Evolutionary conservation across 192 early-diverging fungal species (phyloP).

Genomic region (Gigaspora rosea): DNA sequence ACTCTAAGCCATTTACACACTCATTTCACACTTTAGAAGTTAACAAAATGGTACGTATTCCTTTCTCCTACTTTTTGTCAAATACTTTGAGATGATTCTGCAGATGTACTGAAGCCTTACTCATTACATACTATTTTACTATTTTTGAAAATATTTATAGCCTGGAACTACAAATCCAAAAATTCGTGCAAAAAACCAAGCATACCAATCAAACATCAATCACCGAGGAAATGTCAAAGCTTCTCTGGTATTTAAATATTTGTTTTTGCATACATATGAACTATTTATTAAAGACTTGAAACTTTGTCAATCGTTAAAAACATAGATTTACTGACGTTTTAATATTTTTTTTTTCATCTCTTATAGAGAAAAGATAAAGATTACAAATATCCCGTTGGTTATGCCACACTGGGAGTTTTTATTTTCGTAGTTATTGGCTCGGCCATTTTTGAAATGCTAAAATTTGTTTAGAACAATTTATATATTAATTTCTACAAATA

Average conservation of each 20-base stretch:
- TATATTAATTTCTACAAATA: too few relatives aligned
- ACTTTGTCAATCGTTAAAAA: background rate
- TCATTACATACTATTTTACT: too few relatives aligned
- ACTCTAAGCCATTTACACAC: too few relatives aligned
- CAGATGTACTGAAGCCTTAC: too few relatives aligned
- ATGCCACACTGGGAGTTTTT: constrained; percentile 16
- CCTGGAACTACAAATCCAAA: constrained; percentile 4
- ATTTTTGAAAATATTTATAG: background rate
- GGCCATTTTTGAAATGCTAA: constrained; percentile 18
- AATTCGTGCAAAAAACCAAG: constrained; percentile 16
- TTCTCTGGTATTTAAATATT: background rate
- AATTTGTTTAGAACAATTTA: background rate
- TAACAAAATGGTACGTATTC: too few relatives aligned
- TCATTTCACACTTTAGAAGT: too few relatives aligned
- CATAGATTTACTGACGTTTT: background rate
- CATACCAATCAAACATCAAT: background rate
- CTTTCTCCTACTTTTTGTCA: too few relatives aligned
- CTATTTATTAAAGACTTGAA: too few relatives aligned
- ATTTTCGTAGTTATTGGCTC: constrained; percentile 26
- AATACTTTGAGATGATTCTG: too few relatives aligned
- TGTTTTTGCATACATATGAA: too few relatives aligned
- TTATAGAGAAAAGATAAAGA: constrained; percentile 3
- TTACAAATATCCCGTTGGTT: constrained; percentile 11
- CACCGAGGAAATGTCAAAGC: background rate
- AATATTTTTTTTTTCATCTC: background rate